These are phyloP conservation scores for Sporothrix curviconia DNA, from an alignment of 2,329 filamentous ascomycete genomes.

Conservation along the genomic window DNA sequence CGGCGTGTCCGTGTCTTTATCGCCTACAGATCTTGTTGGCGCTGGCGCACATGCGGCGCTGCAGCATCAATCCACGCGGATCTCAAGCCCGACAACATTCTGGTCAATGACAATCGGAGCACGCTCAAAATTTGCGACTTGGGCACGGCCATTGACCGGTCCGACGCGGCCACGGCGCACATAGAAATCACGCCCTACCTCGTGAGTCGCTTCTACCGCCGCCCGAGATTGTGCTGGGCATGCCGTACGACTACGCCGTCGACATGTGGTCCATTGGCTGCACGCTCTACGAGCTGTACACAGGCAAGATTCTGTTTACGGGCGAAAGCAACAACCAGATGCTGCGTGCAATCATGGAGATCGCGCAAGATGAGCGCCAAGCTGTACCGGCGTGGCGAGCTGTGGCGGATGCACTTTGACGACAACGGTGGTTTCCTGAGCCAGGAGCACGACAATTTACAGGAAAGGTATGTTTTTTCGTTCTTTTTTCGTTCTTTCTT, in stretches of 20 bases:
- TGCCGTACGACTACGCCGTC: slow-evolving; percentile 87
- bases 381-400: slow-evolving; percentile 73
- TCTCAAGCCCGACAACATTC: slow-evolving; percentile 94
- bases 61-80: slow-evolving; percentile 93
- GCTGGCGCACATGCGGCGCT: slow-evolving; percentile 79
- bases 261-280: slow-evolving; percentile 98
- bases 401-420: slow-evolving; percentile 75
- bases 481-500: background rate
- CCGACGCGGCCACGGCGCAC: slow-evolving; percentile 62
- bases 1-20: slow-evolving; percentile 83
- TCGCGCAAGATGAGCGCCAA: slow-evolving; percentile 88
- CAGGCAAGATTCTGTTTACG: slow-evolving; percentile 93
- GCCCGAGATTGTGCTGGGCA: slow-evolving; percentile 94
- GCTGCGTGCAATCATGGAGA: slow-evolving; percentile 93
- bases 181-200: slow-evolving; percentile 92
- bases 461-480: slow-evolving; percentile 56
- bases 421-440: slow-evolving; percentile 77
- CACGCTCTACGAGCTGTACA: slow-evolving; percentile 94
- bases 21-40: slow-evolving; percentile 88
- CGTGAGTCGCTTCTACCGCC: slow-evolving; percentile 94
- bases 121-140: slow-evolving; percentile 92
- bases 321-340: slow-evolving; percentile 97
- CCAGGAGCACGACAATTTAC: slow-evolving; percentile 82
- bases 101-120: slow-evolving; percentile 79
- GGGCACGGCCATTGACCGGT: slow-evolving; percentile 87